Base-by-base conservation (phyloP, 2,329 filamentous ascomycete genomes). In the Epichloe coenophiala region DNA sequence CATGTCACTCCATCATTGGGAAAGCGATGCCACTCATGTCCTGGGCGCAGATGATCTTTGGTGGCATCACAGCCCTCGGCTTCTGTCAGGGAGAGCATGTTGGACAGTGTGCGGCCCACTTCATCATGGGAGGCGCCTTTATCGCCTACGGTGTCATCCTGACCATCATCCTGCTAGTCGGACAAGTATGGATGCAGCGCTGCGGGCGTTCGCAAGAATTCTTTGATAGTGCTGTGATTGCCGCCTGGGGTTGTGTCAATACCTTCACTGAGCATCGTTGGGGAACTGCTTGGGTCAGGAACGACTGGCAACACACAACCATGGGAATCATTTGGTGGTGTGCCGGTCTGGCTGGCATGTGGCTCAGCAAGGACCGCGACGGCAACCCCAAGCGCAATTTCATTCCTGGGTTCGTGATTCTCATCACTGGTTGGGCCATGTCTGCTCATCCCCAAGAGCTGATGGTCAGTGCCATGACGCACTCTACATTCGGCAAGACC, bases 251-350 rank as follows among this genome's bases (percentile, higher is more conserved):
- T 36, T 94, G 88, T 63, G 84, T 98, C 68, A 98, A 97, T 68
- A 97, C 93, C 8, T 97, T 98, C 59, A 98, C 93, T 17, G 93
- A 97, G 68, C 93, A 98, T 64, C 81, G 86, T 48, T 98, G 93
- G 93, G 93, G 93, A 50, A 75, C 75, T 1, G 77, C 80, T 0
- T 98, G 93, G 93, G 88, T 86, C 48, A 81, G 80, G 67, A 97
- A 96, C 62, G 93, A 98, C 66, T 81, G 95, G 70, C 91, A 98
- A 66, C 93, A 98, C 67, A 98, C 93, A 0, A 88, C 86, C n/a
- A 97, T 98, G 91, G 93, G 93, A n/a, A 81, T 98, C 55, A 82
- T 98, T 48, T 98, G 93, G 93, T 98, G 91, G 91, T 86, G 83
- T 60, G 91, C 93, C 7, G 93, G 93, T 23, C 71, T 98, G 33